These are phyloP conservation scores for Trichophyton verrucosum DNA, from an alignment of 2,329 filamentous ascomycete genomes.

Conservation along the genomic window DNA sequence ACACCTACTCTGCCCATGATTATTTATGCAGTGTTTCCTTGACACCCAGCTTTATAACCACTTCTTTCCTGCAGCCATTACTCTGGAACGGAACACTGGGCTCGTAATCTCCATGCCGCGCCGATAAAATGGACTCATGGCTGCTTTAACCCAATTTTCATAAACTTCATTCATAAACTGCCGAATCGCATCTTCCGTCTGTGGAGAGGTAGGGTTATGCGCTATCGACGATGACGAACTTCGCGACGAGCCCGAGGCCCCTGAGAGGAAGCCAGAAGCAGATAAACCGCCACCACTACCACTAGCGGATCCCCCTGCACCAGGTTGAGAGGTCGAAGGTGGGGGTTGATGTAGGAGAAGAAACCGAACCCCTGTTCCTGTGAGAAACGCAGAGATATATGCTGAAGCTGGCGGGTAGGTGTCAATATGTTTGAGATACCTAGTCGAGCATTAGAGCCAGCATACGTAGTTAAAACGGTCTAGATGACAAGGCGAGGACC, in stretches of 20 bases:
- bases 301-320: conserved; percentile 10
- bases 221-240: conserved; percentile 58
- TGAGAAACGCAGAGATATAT: conserved; percentile 90
- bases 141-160: conserved; percentile 90
- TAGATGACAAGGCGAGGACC: conserved; percentile 18
- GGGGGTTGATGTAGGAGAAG: conserved; percentile 79
- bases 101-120: conserved; percentile 76
- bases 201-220: conserved; percentile 73
- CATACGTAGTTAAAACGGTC: neutral
- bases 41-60: conserved; percentile 52
- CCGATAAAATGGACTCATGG: conserved; percentile 93
- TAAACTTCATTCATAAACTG: conserved; percentile 94
- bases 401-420: conserved; percentile 75
- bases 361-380: conserved; percentile 84
- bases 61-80: conserved; percentile 81
- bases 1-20: neutral
- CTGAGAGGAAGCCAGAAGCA: conserved; percentile 12
- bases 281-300: conserved; percentile 9
- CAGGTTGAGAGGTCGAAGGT: conserved; percentile 27
- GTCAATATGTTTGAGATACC: conserved; percentile 94
- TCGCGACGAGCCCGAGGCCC: conserved; percentile 19
- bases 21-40: conserved; percentile 5
- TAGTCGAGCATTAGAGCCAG: conserved; percentile 25
- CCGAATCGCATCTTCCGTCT: conserved; percentile 89
- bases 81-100: conserved; percentile 69